Evolutionary conservation across 345 rosid species (phyloP).

Genomic region (Luvunga scandens): DNA sequence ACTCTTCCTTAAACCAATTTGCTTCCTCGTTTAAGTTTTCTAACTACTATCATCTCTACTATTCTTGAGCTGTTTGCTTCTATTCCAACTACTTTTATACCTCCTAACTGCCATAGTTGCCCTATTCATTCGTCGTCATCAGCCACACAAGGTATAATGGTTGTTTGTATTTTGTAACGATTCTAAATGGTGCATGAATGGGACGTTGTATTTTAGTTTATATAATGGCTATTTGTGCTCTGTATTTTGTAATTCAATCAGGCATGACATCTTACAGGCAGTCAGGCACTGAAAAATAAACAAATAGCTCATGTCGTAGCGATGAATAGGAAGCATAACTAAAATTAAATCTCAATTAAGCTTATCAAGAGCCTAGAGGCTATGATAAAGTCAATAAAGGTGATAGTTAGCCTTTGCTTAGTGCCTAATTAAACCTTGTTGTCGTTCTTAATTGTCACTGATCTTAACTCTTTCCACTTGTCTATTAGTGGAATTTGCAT

Average conservation of each 20-base stretch:
- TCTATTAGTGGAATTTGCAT: conserved; percentile 12
- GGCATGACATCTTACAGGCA: too few species aligned
- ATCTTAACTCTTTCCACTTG: conserved; percentile 1
- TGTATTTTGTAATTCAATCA: background rate
- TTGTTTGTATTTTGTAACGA: too few species aligned
- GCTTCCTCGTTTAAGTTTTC: too few species aligned
- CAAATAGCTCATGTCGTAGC: conserved; percentile 10
- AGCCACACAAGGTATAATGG: too few species aligned
- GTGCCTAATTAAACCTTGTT: conserved; percentile 9
- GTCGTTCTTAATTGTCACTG: conserved; percentile 19
- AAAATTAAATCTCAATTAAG: background rate
- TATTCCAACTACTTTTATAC: rapidly evolving
- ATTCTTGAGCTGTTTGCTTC: too few species aligned
- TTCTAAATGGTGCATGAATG: background rate
- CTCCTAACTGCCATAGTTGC: too few species aligned
- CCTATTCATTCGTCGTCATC: too few species aligned
- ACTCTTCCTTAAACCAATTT: too few species aligned
- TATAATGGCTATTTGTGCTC: background rate
- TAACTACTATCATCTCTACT: too few species aligned
- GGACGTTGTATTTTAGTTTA: background rate
- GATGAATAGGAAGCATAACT: conserved; percentile 19
- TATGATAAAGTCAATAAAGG: conserved; percentile 12
- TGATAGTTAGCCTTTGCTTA: conserved; percentile 22
- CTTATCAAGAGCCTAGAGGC: background rate
- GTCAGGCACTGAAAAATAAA: conserved; percentile 9